These are phyloP conservation scores for Fomitopsis pinicola DNA, from an alignment of 1,284 basidiomycete genomes.

Conservation along the genomic window DNA sequence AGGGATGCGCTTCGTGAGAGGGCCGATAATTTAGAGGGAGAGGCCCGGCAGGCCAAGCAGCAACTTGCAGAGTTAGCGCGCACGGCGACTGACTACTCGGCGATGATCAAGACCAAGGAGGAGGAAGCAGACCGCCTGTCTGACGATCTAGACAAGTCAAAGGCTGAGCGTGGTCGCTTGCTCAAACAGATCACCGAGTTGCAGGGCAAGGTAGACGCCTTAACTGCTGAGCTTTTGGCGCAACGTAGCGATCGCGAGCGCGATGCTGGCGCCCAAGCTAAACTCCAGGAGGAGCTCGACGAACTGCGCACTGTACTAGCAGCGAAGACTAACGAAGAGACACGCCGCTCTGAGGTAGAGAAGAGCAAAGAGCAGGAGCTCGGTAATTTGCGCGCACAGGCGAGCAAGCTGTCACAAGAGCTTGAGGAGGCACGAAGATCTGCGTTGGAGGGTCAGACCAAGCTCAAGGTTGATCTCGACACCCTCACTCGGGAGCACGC, in stretches of 20 bases:
- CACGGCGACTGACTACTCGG: constrained; percentile 75
- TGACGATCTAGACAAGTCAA: constrained; percentile 49
- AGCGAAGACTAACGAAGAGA: constrained; percentile 85
- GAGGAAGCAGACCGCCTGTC: constrained; percentile 62
- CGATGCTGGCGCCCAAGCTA: constrained; percentile 47
- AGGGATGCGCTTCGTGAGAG: constrained; percentile 66
- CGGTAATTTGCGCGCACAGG: constrained; percentile 66
- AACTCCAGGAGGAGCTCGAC: constrained; percentile 82
- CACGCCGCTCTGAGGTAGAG: constrained; percentile 78
- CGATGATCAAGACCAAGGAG: constrained; percentile 78
- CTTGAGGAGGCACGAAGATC: constrained; percentile 53
- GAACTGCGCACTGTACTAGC: constrained; percentile 79
- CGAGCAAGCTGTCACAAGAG: constrained; percentile 54
- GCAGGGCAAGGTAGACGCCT: constrained; percentile 64
- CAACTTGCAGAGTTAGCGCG: constrained; percentile 78
- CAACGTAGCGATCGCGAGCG: constrained; percentile 60
- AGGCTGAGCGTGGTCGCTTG: constrained; percentile 49
- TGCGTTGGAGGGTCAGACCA: constrained; percentile 60
- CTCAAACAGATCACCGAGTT: constrained; percentile 64
- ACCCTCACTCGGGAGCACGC: constrained; percentile 51
- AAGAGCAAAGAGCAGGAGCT: constrained; percentile 88
- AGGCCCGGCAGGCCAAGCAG: constrained; percentile 70
- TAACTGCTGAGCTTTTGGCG: constrained; percentile 62
- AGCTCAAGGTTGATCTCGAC: constrained; percentile 67
- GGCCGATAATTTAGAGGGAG: constrained; percentile 57